Conservation (phyloP, 2,329 filamentous ascomycete species). For the Spiromastix sp. region DNA sequence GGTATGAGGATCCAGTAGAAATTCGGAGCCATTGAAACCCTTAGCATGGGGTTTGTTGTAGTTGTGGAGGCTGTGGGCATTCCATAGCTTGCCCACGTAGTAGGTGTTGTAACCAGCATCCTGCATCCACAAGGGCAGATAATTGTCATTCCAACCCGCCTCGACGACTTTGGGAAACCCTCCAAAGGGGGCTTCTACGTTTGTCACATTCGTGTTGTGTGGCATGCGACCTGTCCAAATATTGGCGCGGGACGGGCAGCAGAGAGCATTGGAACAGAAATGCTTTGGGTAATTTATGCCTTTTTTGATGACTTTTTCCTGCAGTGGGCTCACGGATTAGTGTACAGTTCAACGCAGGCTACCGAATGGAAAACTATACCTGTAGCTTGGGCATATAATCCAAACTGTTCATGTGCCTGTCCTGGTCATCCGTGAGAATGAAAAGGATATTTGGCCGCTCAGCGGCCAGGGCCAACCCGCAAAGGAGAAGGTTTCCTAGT, state of each 20-base stretch:
- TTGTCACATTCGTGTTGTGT: conserved; percentile 60
- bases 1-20: conserved; percentile 56
- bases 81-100: conserved; percentile 61
- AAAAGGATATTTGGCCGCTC: conserved; percentile 56
- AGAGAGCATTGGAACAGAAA: conserved; percentile 53
- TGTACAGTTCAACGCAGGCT: no score
- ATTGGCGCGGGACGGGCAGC: conserved; percentile 55
- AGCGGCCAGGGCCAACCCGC: no score
- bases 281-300: conserved; percentile 52
- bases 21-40: conserved; percentile 51
- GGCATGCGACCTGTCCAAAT: conserved; percentile 54
- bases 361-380: no score
- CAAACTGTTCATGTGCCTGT: conserved; percentile 47
- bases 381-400: conserved; percentile 54
- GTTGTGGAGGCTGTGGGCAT: conserved; percentile 50
- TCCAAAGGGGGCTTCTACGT: conserved; percentile 23
- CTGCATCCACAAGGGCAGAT: conserved; percentile 62
- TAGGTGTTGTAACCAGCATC: conserved; percentile 59
- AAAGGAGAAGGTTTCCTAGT: no score
- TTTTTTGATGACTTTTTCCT: conserved; percentile 44
- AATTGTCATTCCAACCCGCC: conserved; percentile 56
- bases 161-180: conserved; percentile 56
- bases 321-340: no score
- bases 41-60: conserved; percentile 48
- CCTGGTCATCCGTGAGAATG: conserved; percentile 59